phyloP scores from a whole-genome alignment of 139 green algal genomes.

The Microglena sp. region DNA sequence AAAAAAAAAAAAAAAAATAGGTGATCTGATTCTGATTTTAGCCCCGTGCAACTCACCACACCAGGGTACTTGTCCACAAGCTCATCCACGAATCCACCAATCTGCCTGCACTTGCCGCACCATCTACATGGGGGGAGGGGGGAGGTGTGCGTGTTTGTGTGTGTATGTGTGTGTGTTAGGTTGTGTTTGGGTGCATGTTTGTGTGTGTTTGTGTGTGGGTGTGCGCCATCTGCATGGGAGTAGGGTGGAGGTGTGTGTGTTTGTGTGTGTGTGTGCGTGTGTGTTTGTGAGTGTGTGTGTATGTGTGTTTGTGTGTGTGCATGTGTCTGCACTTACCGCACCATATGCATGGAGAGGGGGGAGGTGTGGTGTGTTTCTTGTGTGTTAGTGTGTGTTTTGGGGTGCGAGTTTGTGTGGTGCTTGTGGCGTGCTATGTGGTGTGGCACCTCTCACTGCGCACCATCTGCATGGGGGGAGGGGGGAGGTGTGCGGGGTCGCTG shows the following conservation, averaged over 20 bases:
- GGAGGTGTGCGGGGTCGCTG: too few relatives aligned
- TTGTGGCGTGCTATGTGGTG: too few relatives aligned
- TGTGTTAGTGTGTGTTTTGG: too few relatives aligned
- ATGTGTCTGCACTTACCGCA: too few relatives aligned
- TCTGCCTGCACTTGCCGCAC: slow-evolving; percentile 77
- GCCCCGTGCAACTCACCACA: slow-evolving; percentile 43
- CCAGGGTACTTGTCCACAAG: slow-evolving; percentile 54
- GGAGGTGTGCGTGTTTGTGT: not conserved
- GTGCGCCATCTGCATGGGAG: not conserved
- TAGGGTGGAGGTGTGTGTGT: not conserved
- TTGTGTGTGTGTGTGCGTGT: not conserved
- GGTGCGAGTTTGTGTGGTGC: too few relatives aligned
- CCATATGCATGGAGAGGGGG: too few relatives aligned
- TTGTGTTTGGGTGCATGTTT: not conserved
- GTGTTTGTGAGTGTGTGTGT: not conserved
- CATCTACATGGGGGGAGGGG: slow-evolving; percentile 3
- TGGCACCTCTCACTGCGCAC: too few relatives aligned
- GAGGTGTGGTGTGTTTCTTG: too few relatives aligned
- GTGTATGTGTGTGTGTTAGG: not conserved
- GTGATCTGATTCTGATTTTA: too few relatives aligned
- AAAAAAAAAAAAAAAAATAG: too few relatives aligned
- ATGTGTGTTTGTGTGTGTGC: not conserved
- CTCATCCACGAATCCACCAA: slow-evolving; percentile 57
- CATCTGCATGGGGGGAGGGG: too few relatives aligned
- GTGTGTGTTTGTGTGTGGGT: not conserved